phyloP scores from a whole-genome alignment of 1,284 basidiomycete genomes.

The Paramarasmius palmivorus region DNA sequence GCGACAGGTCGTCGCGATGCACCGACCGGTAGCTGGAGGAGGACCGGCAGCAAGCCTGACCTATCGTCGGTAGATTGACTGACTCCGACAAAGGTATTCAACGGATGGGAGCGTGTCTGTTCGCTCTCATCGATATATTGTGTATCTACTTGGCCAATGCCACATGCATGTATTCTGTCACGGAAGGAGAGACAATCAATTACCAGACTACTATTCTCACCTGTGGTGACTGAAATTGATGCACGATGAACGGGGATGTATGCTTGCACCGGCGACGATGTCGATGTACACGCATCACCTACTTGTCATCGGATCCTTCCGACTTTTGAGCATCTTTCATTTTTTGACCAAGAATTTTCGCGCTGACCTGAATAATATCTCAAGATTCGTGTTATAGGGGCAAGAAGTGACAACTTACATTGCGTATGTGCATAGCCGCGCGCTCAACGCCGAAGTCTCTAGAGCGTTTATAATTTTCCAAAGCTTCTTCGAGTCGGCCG shows the following conservation, averaged over 20 bases:
- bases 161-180: background rate
- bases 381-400: background rate
- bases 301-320: constrained; percentile 39
- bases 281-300: background rate
- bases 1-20: too few species aligned
- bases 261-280: background rate
- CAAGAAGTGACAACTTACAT: constrained; percentile 51
- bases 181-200: background rate
- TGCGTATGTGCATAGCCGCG: constrained; percentile 84
- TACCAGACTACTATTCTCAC: background rate
- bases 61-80: too few species aligned
- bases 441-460: constrained; percentile 81
- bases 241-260: background rate
- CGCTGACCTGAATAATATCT: constrained; percentile 57
- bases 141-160: too few species aligned
- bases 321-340: constrained; percentile 50
- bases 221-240: background rate
- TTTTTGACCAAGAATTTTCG: constrained; percentile 75
- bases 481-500: constrained; percentile 79
- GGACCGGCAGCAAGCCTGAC: too few species aligned
- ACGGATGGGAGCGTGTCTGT: too few species aligned
- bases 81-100: too few species aligned
- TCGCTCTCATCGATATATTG: too few species aligned
- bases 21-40: too few species aligned
- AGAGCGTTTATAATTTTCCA: constrained; percentile 79